Evolutionary conservation across 2,329 filamentous ascomycete species (phyloP), one percentile per base, ranked within the genome.

Genomic region (Arthrobotrys pseudoclavata): DNA sequence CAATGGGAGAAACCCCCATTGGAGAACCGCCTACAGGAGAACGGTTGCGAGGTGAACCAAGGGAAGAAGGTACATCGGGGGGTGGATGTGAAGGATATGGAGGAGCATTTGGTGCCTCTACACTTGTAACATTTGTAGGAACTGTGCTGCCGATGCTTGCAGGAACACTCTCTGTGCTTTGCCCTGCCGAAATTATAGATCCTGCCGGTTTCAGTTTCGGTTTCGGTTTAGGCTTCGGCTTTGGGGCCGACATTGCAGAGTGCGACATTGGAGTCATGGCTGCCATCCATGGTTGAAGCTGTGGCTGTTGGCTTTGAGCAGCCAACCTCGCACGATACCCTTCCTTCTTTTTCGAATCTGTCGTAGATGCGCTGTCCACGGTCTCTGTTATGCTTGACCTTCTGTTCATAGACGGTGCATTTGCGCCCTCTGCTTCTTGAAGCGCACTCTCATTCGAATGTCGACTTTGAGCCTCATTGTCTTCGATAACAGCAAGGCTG

Each of bases 341-440:
- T 37, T 69, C 66, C 26, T 70, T 70, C 34, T 76, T 76, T 47
- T 61, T 76, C 6, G 72, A 70, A 6, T 70, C 72, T 4, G 22
- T 24, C 10, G 66, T 66, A 26, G 72, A 76, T 12, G 72, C 61
- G 34, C 72, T 76, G 15, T 67, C 61, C 5, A 76, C 52, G 10
- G 72, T 76, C 7, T 76, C 72, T 20, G 72, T 60, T 29, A 69
- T n/a, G 20, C 72, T 76, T 7, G 66, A 10, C n/a, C 72, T 60
- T 13, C 72, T 40, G 18, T 70, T 42, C 13, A 12, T 24, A 22
- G 13, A 12, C 18, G 48, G 50, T 12, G 42, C 24, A 18, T 13
- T 18, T 1, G 50, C 50, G 5, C 13, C 55, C 20, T 76, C 64
- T 1, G 24, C 40, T 10, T 60, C 70, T 34, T 31, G 42, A 9